Evolutionary conservation across 257 asterid species (phyloP).

Genomic region (Nicotiana knightiana): DNA sequence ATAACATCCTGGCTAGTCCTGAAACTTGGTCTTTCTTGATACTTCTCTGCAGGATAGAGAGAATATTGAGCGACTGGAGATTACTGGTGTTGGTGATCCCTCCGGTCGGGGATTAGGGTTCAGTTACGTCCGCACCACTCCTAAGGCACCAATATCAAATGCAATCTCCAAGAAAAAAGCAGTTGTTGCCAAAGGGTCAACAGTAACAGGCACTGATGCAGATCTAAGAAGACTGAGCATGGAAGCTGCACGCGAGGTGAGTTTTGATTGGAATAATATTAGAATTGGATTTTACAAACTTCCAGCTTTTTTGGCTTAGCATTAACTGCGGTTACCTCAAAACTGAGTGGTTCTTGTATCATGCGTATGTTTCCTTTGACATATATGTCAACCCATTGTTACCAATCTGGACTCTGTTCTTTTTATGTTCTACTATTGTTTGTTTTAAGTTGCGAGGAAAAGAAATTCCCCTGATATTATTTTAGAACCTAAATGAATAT

Average conservation of each 20-base stretch:
- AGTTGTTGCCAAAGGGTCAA: constrained; percentile 78
- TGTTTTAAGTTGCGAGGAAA: not conserved
- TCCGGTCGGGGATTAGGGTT: constrained; percentile 98
- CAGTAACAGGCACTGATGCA: constrained; percentile 99
- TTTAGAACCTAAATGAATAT: not conserved
- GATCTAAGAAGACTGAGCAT: constrained; percentile 98
- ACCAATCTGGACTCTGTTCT: not conserved
- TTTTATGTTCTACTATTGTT: not conserved
- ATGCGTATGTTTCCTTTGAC: not conserved
- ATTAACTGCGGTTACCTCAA: not conserved
- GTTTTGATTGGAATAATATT: constrained; percentile 16
- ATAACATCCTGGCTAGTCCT: not conserved
- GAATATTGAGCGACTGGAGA: constrained; percentile 93
- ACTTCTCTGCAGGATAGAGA: constrained; percentile 61
- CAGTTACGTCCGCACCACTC: constrained; percentile 87
- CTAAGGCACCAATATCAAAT: constrained; percentile 85
- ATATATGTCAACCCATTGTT: not conserved
- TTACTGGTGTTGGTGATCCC: constrained; percentile 99
- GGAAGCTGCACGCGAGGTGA: constrained; percentile 98
- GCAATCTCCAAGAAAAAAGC: constrained; percentile 72
- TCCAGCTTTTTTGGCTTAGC: not conserved
- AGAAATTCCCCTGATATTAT: not conserved
- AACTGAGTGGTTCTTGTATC: not conserved
- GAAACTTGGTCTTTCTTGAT: constrained; percentile 7
- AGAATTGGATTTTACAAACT: not conserved